A percentile compares a stretch with the other conserved stretches of the same genome.
These are phyloP conservation scores for Penicillium pulvis DNA, from an alignment of 495 filamentous ascomycete species.

Conservation along the genomic window DNA sequence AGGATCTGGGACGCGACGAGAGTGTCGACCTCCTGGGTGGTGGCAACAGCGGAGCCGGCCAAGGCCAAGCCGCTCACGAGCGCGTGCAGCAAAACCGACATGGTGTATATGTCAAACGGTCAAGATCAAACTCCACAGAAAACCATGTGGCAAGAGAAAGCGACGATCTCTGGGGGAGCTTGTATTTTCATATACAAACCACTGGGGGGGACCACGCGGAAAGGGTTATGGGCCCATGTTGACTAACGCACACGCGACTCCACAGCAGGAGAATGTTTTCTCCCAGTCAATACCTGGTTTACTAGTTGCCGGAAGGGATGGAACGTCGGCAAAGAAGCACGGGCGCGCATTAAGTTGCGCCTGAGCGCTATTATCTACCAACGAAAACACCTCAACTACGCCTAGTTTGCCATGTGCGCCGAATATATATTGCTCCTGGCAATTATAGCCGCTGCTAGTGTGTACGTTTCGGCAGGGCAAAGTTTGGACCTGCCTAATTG, in stretches of 20 bases:
- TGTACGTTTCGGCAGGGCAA: background rate
- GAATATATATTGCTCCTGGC: background rate
- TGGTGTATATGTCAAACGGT: constrained; percentile 6
- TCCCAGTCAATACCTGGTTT: background rate
- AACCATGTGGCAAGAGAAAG: constrained; percentile 24
- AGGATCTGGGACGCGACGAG: constrained; percentile 38
- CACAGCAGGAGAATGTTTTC: too few species aligned
- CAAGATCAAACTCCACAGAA: constrained; percentile 15
- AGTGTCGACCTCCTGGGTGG: constrained; percentile 11
- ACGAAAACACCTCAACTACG: background rate
- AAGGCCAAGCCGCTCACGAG: constrained; percentile 27
- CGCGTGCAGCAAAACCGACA: constrained; percentile 23
- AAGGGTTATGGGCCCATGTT: background rate
- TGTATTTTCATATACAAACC: constrained; percentile 8
- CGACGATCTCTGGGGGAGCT: constrained; percentile 18
- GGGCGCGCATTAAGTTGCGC: background rate
- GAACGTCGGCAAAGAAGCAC: background rate
- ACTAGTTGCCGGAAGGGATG: background rate
- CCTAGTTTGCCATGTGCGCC: background rate
- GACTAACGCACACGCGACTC: background rate
- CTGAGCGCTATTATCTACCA: constrained; percentile 6
- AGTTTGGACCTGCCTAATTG: constrained; percentile 3
- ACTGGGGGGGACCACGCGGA: background rate
- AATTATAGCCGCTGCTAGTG: background rate
- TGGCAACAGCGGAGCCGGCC: constrained; percentile 23